Conservation (phyloP, 805 yeast genomes). For the Hanseniaspora clermontiae region DNA sequence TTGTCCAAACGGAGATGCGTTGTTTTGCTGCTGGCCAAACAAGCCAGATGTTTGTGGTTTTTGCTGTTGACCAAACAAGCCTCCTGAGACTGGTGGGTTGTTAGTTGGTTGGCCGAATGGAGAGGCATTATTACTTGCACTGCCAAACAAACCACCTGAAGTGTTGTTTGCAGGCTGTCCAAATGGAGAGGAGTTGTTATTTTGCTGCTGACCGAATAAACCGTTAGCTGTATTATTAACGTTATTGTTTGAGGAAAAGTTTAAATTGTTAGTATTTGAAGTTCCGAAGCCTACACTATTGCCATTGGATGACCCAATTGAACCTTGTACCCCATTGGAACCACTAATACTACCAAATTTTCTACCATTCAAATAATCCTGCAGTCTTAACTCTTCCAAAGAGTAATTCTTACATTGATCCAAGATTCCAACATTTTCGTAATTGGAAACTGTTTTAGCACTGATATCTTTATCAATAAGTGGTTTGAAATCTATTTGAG, state of each 20-base stretch:
- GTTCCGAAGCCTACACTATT: conserved; percentile 15
- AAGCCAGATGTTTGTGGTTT: conserved; percentile 26
- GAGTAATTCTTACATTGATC: conserved; percentile 77
- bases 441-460: conserved; percentile 44
- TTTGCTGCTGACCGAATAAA: conserved; percentile 27
- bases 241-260: conserved; percentile 11
- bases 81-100: conserved; percentile 19
- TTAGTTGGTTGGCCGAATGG: conserved; percentile 24
- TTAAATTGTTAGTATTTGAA: conserved; percentile 7
- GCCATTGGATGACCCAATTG: conserved; percentile 21
- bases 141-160: conserved; percentile 30
- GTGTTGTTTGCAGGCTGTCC: conserved; percentile 22
- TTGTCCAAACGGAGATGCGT: conserved; percentile 24
- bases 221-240: conserved; percentile 17
- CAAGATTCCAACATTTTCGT: conserved; percentile 73
- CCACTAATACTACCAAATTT: conserved; percentile 24
- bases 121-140: conserved; percentile 20
- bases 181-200: conserved; percentile 21
- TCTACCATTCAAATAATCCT: conserved; percentile 66
- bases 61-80: conserved; percentile 24
- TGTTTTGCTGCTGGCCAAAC: conserved; percentile 29
- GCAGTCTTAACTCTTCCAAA: conserved; percentile 75
- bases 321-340: conserved; percentile 26
- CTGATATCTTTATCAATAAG: conserved; percentile 57
- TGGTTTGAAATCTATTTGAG: conserved; percentile 55